Base-by-base conservation (phyloP, 2,329 filamentous ascomycete genomes). In the Onygena corvina region DNA sequence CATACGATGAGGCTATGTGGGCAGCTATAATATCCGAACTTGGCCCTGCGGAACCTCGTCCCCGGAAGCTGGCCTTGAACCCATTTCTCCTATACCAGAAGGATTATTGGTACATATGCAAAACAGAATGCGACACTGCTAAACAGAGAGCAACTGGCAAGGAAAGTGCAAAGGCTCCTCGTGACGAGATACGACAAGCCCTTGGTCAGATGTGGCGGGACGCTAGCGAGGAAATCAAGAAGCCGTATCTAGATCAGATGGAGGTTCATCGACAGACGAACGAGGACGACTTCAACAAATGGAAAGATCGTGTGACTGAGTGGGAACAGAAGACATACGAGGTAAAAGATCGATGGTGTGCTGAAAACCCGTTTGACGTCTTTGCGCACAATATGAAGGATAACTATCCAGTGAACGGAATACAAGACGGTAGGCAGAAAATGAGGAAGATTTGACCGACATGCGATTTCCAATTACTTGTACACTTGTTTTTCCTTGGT, bases 201-300 rank as follows among this genome's bases (percentile, higher is more conserved):
- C 79, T 92, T 7, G 89, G 89, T 23, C 83, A 84, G 61, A 89
- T 92, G 81, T 98, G 92, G 92, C 86, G 84, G 57, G 83, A 85
- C 46, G 80, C 85, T 0, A 67, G 74, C 1, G 73, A 79, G 4
- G 84, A 84, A 38, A 76, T 80, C 57, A 86, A 83, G 60, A 75
- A 76, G 61, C 89, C 88, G 0, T 96, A 85, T 60, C 76, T 89
- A 45, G 81, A 87, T 23, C 76, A 82, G 62, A 85, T 84, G 3
- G 75, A 81, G 49, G 74, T 75, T 47, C 83, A 86, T 56, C 89
- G 89, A 62, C 72, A 75, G 50, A 71, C 67, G 1, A 84, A 88
- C 56, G 79, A 80, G 42, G 72, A 73, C 46, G 72, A 75, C n/a
- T 73, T 77, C 6, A 76, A 73, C 46, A 74, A 76, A 49, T 96